These are phyloP conservation scores for Aureobasidium sp. DNA, from an alignment of 2,329 filamentous ascomycete species.

Conservation along the genomic window DNA sequence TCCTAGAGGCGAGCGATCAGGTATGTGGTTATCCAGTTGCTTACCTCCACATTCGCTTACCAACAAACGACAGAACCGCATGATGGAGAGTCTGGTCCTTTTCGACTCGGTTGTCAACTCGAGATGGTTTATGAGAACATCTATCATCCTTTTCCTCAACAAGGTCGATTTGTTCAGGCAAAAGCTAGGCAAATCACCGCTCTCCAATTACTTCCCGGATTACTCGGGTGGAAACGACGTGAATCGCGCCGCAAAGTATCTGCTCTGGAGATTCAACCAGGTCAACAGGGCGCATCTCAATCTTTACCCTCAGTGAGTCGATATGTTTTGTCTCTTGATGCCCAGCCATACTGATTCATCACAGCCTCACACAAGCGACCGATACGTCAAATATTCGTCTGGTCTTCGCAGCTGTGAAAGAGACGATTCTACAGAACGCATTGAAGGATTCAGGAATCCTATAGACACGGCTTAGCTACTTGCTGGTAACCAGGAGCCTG, in stretches of 20 bases:
- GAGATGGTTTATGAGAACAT: constrained; percentile 97
- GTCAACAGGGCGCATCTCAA: constrained; percentile 95
- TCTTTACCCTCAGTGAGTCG: constrained; percentile 93
- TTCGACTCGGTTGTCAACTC: constrained; percentile 99
- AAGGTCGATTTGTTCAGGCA: constrained; percentile 98
- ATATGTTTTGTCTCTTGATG: constrained; percentile 23
- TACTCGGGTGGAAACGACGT: constrained; percentile 97
- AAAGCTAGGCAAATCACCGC: constrained; percentile 79
- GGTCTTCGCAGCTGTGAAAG: constrained; percentile 96
- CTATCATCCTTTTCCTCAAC: constrained; percentile 97
- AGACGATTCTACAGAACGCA: constrained; percentile 97
- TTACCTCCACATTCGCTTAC: constrained; percentile 12
- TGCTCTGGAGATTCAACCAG: constrained; percentile 97
- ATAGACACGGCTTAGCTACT: constrained; percentile 18
- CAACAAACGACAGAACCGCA: constrained; percentile 64
- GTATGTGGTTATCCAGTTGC: constrained; percentile 41
- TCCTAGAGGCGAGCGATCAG: constrained; percentile 95
- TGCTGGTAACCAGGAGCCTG: constrained; percentile 66
- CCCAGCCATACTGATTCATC: constrained; percentile 18
- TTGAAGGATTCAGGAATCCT: constrained; percentile 97
- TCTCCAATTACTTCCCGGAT: constrained; percentile 94
- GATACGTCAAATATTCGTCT: constrained; percentile 97
- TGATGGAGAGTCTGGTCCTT: constrained; percentile 96
- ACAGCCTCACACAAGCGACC: constrained; percentile 91
- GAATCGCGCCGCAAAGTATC: constrained; percentile 94